phyloP scores from a whole-genome alignment of 2,329 filamentous ascomycete genomes.

The Lasiodiplodia theobromae region DNA sequence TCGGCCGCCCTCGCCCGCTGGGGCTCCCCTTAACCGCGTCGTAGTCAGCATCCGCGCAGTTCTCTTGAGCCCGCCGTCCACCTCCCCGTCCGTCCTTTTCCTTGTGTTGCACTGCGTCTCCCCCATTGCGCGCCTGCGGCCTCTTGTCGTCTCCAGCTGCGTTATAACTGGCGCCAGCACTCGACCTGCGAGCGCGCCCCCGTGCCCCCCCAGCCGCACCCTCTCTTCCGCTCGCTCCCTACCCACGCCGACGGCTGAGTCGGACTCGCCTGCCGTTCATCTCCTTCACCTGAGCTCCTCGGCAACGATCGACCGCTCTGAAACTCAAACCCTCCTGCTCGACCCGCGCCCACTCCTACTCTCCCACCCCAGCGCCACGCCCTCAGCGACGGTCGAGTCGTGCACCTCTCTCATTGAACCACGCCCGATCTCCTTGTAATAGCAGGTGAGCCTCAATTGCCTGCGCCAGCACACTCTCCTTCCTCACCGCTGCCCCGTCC shows the following conservation, averaged over 20 bases:
- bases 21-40: slow-evolving; percentile 28
- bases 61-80: slow-evolving; percentile 30
- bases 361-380: slow-evolving; percentile 16
- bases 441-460: slow-evolving; percentile 39
- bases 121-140: slow-evolving; percentile 20
- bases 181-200: slow-evolving; percentile 21
- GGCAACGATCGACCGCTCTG: slow-evolving; percentile 29
- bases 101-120: slow-evolving; percentile 30
- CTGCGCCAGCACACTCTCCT: background rate
- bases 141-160: slow-evolving; percentile 18
- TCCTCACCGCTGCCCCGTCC: slow-evolving; percentile 24
- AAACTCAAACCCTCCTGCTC: slow-evolving; percentile 23
- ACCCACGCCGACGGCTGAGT: slow-evolving; percentile 25
- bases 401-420: slow-evolving; percentile 27
- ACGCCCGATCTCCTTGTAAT: slow-evolving; percentile 30
- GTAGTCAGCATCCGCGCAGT: slow-evolving; percentile 28
- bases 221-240: slow-evolving; percentile 24
- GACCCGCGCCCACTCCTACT: slow-evolving; percentile 24
- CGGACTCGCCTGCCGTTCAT: slow-evolving; percentile 30
- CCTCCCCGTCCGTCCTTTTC: slow-evolving; percentile 27
- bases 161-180: slow-evolving; percentile 27
- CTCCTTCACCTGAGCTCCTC: slow-evolving; percentile 28
- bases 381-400: slow-evolving; percentile 19
- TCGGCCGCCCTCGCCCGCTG: slow-evolving; percentile 17
- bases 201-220: slow-evolving; percentile 22